These are phyloP conservation scores for Chlorella sp. DNA, from an alignment of 139 green algal species.

Conservation along the genomic window DNA sequence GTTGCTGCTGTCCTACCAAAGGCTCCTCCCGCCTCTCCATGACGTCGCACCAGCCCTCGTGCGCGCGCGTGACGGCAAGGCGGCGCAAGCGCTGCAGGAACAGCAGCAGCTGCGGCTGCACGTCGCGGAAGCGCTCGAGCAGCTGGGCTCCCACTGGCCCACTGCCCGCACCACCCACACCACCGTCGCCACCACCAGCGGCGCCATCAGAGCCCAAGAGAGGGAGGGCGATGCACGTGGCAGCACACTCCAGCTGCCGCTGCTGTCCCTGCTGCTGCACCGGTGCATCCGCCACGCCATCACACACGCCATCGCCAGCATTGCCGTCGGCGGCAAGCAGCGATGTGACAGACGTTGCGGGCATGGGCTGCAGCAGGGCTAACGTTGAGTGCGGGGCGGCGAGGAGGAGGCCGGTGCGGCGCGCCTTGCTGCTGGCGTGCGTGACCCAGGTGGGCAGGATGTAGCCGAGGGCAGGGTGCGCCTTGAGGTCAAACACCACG, in stretches of 20 bases:
- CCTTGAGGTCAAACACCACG: slow-evolving; percentile 36
- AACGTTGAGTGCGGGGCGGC: too few species aligned
- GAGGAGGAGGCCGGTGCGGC: not conserved
- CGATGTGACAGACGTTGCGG: too few species aligned
- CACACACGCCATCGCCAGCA: not conserved
- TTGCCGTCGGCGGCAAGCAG: too few species aligned
- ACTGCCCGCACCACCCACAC: not conserved
- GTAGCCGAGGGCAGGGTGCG: slow-evolving; percentile 36
- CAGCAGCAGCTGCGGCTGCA: slow-evolving; percentile 42
- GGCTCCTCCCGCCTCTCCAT: slow-evolving; percentile 15
- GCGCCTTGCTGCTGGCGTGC: not conserved
- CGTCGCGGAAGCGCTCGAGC: slow-evolving; percentile 29
- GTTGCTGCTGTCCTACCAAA: not conserved
- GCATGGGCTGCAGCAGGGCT: too few species aligned
- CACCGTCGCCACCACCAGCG: too few species aligned
- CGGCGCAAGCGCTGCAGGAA: slow-evolving; percentile 40
- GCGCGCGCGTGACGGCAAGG: slow-evolving; percentile 16
- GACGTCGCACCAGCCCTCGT: slow-evolving; percentile 8
- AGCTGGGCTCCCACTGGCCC: slow-evolving; percentile 9
- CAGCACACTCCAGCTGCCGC: not conserved
- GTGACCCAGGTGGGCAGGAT: slow-evolving; percentile 40
- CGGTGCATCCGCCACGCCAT: too few species aligned
- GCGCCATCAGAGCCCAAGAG: slow-evolving; percentile 6
- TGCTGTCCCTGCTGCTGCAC: not conserved
- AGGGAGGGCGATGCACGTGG: slow-evolving; percentile 30